Percentiles rank a stretch among this genome's conserved stretches.
Conservation (phyloP, 768 basidiomycete species). For the Lyophyllum decastes region DNA sequence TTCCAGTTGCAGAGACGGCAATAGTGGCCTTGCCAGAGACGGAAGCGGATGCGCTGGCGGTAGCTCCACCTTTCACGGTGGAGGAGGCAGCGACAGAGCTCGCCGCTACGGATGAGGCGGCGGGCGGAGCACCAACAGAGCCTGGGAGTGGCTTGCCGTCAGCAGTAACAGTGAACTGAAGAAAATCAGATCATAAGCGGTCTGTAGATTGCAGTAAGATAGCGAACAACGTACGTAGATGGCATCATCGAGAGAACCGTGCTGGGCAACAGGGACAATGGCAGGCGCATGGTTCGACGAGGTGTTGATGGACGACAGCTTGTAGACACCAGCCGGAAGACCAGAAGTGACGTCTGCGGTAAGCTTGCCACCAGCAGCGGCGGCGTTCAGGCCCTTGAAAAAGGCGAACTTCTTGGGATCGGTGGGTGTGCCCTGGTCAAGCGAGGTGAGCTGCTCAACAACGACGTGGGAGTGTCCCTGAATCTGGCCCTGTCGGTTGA, state of each 20-base stretch:
- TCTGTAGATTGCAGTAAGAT: not conserved
- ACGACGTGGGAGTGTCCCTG: constrained; percentile 49
- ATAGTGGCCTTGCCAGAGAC: not conserved
- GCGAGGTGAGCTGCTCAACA: constrained; percentile 31
- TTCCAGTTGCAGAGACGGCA: constrained; percentile 8
- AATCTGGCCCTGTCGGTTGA: constrained; percentile 42
- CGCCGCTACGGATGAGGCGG: constrained; percentile 5
- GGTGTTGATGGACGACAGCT: constrained; percentile 52
- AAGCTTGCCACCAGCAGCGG: constrained; percentile 51
- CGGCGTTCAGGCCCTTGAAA: constrained; percentile 61
- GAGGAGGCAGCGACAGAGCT: constrained; percentile 13
- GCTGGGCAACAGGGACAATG: constrained; percentile 50
- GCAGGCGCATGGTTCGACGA: constrained; percentile 52
- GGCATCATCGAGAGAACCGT: constrained; percentile 49
- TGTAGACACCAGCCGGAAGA: constrained; percentile 59
- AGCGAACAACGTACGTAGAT: constrained; percentile 38
- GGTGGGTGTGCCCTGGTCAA: constrained; percentile 39
- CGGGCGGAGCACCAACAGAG: constrained; percentile 17
- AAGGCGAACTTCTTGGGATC: constrained; percentile 58
- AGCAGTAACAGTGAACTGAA: constrained; percentile 34
- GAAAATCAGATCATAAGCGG: not conserved
- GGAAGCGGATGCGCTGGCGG: constrained; percentile 7
- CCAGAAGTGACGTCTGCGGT: constrained; percentile 48
- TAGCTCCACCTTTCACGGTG: constrained; percentile 6
- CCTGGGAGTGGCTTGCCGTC: constrained; percentile 25